These are phyloP conservation scores for Podospora tetraspora DNA, from an alignment of 495 filamentous ascomycete genomes.

Conservation along the genomic window DNA sequence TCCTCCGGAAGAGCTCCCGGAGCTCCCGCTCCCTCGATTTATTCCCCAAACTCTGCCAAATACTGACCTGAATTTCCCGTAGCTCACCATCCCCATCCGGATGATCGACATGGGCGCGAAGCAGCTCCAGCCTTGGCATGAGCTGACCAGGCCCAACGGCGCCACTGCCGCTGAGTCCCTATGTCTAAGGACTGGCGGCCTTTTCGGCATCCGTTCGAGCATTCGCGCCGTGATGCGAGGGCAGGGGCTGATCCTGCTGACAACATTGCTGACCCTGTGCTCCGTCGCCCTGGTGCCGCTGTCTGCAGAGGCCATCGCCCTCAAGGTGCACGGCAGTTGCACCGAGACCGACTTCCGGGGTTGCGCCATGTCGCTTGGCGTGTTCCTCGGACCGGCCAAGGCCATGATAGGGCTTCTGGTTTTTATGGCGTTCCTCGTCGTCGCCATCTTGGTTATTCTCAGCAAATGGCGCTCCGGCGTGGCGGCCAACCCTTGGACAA, in stretches of 20 bases:
- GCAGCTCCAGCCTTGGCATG: conserved; percentile 35
- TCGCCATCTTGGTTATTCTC: conserved; percentile 24
- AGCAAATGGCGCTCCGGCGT: conserved; percentile 33
- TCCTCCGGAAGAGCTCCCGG: no score
- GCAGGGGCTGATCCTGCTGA: conserved; percentile 27
- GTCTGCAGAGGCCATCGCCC: conserved; percentile 30
- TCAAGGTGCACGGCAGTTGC: conserved; percentile 31
- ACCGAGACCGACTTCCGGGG: conserved; percentile 21
- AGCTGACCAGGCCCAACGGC: conserved; percentile 25
- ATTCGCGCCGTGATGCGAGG: conserved; percentile 24
- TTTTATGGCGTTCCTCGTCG: conserved; percentile 25
- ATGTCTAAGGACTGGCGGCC: conserved; percentile 26
- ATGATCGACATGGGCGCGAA: conserved; percentile 35
- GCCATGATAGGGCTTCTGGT: conserved; percentile 23
- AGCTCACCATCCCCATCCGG: conserved; percentile 32
- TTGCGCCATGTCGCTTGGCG: conserved; percentile 34
- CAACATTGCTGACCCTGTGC: conserved; percentile 22
- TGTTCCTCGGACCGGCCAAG: conserved; percentile 27
- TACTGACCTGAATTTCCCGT: no score
- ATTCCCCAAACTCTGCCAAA: no score
- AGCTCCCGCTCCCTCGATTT: no score
- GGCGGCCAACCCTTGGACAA: conserved; percentile 38
- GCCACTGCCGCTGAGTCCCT: conserved; percentile 26
- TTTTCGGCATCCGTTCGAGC: conserved; percentile 23
- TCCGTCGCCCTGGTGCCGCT: conserved; percentile 31